phyloP scores from a whole-genome alignment of 257 asterid species.

The Nicotiana undulata region DNA sequence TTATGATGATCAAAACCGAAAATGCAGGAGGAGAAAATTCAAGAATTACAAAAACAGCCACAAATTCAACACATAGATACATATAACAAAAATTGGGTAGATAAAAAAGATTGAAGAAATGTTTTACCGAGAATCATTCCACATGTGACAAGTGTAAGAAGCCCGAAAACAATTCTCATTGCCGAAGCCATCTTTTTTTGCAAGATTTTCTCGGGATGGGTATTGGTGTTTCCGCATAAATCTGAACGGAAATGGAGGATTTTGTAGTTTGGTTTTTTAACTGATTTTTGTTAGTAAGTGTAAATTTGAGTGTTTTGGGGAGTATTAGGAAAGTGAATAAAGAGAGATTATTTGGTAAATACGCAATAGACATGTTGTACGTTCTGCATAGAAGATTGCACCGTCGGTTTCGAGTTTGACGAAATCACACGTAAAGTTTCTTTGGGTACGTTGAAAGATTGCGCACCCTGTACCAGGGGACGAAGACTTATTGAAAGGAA shows the following conservation, averaged over 20 bases:
- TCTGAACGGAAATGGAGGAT: neutral
- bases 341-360: neutral
- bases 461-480: no score
- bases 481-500: no score
- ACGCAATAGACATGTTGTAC: neutral
- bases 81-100: neutral
- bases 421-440: no score
- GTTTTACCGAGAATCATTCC: constrained; percentile 72
- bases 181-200: constrained; percentile 18
- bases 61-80: neutral
- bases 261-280: neutral
- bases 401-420: neutral
- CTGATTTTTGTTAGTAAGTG: neutral
- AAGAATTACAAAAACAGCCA: neutral
- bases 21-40: neutral
- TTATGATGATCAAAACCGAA: neutral
- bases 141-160: constrained; percentile 56
- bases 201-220: neutral
- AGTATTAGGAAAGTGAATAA: neutral
- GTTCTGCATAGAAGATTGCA: neutral
- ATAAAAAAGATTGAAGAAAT: neutral
- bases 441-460: no score
- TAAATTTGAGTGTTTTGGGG: neutral
- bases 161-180: constrained; percentile 49
- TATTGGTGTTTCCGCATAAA: neutral